Conservation (phyloP, 768 basidiomycete species). For the Agrocybe pediades region DNA sequence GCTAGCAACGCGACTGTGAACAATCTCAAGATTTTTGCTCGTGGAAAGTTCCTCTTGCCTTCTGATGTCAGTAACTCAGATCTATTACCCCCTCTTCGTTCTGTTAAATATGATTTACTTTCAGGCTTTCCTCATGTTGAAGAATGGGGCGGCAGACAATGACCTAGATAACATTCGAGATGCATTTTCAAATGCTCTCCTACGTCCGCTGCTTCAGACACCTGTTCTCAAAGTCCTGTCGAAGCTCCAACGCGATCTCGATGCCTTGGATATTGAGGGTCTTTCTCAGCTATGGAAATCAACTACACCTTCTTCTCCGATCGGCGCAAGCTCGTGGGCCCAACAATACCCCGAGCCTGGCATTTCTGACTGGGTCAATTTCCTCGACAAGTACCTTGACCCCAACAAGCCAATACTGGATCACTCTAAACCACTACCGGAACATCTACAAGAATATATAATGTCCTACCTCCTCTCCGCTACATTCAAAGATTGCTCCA, state of each 20-base stretch:
- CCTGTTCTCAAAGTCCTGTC: constrained; percentile 57
- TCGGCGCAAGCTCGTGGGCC: constrained; percentile 34
- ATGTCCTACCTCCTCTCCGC: constrained; percentile 86
- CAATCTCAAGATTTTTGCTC: constrained; percentile 80
- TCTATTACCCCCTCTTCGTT: not conserved
- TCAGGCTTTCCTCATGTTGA: constrained; percentile 31
- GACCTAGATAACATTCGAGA: constrained; percentile 39
- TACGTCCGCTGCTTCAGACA: constrained; percentile 48
- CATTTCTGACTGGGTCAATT: constrained; percentile 64
- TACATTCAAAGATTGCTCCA: constrained; percentile 96
- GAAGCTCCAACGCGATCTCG: constrained; percentile 72
- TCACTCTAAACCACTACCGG: constrained; percentile 38
- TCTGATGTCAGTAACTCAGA: constrained; percentile 44
- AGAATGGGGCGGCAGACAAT: constrained; percentile 13
- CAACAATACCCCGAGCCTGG: constrained; percentile 49
- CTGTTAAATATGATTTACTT: constrained; percentile 3
- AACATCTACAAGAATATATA: constrained; percentile 60
- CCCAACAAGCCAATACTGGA: constrained; percentile 29
- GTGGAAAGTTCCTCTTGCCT: constrained; percentile 62
- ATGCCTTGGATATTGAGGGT: constrained; percentile 85
- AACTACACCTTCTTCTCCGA: constrained; percentile 27
- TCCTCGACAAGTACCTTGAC: constrained; percentile 55
- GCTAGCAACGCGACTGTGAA: constrained; percentile 66
- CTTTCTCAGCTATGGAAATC: constrained; percentile 49
- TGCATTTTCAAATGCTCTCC: constrained; percentile 50